Evolutionary conservation across 139 green algal genomes (phyloP), one percentile per base, ranked within the genome.

Genomic region (Mesotaenium endlicherianum): DNA sequence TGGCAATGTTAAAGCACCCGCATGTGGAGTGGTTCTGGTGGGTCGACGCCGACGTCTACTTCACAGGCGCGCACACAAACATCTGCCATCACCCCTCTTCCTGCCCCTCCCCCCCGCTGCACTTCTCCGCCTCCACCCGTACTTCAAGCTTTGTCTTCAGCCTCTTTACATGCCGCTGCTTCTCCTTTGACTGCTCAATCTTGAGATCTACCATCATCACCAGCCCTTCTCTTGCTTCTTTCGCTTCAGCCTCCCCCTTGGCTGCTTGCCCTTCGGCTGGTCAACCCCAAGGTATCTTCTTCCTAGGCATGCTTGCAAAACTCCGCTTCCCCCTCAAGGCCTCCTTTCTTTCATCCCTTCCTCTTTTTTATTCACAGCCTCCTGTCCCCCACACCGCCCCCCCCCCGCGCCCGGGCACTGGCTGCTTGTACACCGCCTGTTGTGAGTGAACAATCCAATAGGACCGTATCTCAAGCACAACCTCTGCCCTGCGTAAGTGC

Each of bases 11-110:
- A 44, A 20, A 20, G 2, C 80, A 86, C 72, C 26, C 43, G 1
- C 72, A 81, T 4, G 41, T 86, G 20, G 71, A 86, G 59, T 86
- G 80, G 80, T 85, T 86, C 41, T 47, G 20, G 45, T 86, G 80
- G 80, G 31, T 86, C 2, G 70, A 86, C n/a, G 53, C 47, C 5
- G 80, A 86, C 31, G 80, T 71, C 2, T 60, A 85, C 30, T 67
- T 86, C 59, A 86, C 80, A 3, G 80, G 50, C 70, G 49, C 36
- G 75, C n/a, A n/a, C n/a, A n/a, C n/a, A n/a, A n/a, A n/a, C n/a
- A n/a, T n/a, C n/a, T n/a, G n/a, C n/a, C n/a, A n/a, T n/a, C n/a
- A n/a, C n/a, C n/a, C n/a, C n/a, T n/a, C n/a, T n/a, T n/a, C n/a
- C n/a, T n/a, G n/a, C n/a, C n/a, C n/a, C n/a, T n/a, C n/a, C n/a